phyloP scores from a whole-genome alignment of 2,329 filamentous ascomycete genomes.

The Alternaria sp. region DNA sequence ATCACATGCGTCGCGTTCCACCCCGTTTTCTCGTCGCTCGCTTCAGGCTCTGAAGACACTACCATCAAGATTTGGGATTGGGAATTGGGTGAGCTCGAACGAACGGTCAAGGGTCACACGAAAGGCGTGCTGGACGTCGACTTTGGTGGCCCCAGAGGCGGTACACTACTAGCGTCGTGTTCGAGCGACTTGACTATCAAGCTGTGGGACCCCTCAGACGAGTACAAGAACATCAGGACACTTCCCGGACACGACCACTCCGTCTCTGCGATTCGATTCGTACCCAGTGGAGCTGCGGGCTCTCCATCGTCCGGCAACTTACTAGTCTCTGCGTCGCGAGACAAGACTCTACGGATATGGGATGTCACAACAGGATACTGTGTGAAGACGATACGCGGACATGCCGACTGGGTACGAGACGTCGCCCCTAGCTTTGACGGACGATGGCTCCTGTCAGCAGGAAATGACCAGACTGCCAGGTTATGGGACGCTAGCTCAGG shows the following conservation, averaged over 20 bases:
- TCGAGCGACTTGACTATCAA: slow-evolving; percentile 93
- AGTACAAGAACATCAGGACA: slow-evolving; percentile 95
- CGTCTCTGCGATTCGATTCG: slow-evolving; percentile 86
- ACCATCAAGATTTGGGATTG: slow-evolving; percentile 99
- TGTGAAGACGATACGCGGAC: slow-evolving; percentile 85
- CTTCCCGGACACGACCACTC: slow-evolving; percentile 92
- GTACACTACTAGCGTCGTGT: slow-evolving; percentile 81
- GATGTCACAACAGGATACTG: slow-evolving; percentile 93
- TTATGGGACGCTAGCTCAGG: slow-evolving; percentile 83
- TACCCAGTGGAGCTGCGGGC: slow-evolving; percentile 81
- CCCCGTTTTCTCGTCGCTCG: slow-evolving; percentile 87
- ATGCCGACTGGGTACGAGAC: slow-evolving; percentile 90
- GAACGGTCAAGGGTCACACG: slow-evolving; percentile 91
- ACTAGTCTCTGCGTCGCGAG: slow-evolving; percentile 84
- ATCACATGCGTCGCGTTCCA: slow-evolving; percentile 93
- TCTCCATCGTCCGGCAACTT: slow-evolving; percentile 83
- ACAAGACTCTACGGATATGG: slow-evolving; percentile 88
- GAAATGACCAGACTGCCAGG: slow-evolving; percentile 81
- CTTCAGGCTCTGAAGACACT: slow-evolving; percentile 88
- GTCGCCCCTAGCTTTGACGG: slow-evolving; percentile 85
- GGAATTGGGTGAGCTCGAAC: slow-evolving; percentile 89
- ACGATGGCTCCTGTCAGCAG: slow-evolving; percentile 80
- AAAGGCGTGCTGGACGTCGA: slow-evolving; percentile 88
- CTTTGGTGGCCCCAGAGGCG: slow-evolving; percentile 84
- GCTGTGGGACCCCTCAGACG: slow-evolving; percentile 89